phyloP scores from a whole-genome alignment of 805 yeast species.

The Huiozyma sinensis region DNA sequence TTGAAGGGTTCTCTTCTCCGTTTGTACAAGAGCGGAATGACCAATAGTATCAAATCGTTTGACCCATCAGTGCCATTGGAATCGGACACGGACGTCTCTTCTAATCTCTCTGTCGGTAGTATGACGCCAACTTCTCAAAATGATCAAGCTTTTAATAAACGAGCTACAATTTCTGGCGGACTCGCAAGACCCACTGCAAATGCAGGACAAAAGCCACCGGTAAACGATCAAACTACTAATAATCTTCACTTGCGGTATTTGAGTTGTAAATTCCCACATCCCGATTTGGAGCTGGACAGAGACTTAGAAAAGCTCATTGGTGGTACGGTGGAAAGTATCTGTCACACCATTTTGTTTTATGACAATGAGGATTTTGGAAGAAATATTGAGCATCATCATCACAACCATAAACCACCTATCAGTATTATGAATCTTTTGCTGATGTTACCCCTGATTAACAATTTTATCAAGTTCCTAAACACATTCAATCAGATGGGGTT shows the following conservation, averaged over 20 bases:
- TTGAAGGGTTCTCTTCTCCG: constrained; percentile 57
- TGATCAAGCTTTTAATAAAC: neutral
- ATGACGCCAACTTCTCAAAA: neutral
- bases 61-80: constrained; percentile 21
- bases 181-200: neutral
- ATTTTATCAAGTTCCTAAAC: constrained; percentile 34
- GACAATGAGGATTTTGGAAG: neutral
- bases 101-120: neutral
- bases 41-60: constrained; percentile 34
- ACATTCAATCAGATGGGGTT: constrained; percentile 36
- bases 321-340: constrained; percentile 60
- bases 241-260: constrained; percentile 21
- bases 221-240: neutral
- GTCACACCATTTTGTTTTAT: constrained; percentile 57
- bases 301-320: constrained; percentile 34
- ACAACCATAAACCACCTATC: neutral
- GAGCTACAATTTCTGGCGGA: constrained; percentile 2
- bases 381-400: neutral
- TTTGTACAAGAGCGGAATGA: constrained; percentile 47
- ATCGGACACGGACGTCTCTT: neutral
- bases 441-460: constrained; percentile 46
- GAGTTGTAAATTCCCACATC: constrained; percentile 48
- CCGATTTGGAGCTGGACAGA: constrained; percentile 43
- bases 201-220: neutral
- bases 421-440: constrained; percentile 31